Evolutionary conservation across 2,329 filamentous ascomycete species (phyloP), one percentile per base, ranked within the genome.

Genomic region (Fusarium siculi): DNA sequence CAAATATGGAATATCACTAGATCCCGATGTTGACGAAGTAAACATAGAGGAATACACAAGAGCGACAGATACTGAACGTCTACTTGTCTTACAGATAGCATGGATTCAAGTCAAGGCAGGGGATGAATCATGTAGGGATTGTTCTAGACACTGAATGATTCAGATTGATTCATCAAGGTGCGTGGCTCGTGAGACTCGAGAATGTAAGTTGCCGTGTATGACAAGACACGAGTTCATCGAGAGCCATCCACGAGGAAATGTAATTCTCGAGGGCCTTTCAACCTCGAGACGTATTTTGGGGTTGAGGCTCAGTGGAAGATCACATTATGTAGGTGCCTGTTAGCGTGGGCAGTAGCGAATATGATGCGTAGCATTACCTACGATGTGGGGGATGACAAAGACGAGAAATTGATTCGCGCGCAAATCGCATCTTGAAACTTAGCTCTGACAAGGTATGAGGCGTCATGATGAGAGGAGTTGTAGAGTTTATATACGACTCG

Each of bases 371-470:
- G 19, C 23, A 44, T 55, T 36, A 21, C 16, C 30, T 37, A n/a
- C 40, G 23, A 32, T 37, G 23, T 54, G 34, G 28, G 53, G 50
- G 73, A 76, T 75, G 65, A 77, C 73, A 77, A 75, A 75, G 39
- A 55, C 23, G 18, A 32, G 15, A 50, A 39, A 47, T 56, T 76
- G 69, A 77, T 77, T 77, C 65, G 75, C 43, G 72, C 50, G 50
- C 34, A 37, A 19, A n/a, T 54, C 40, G 53, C 34, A 44, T 59
- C 47, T 63, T 21, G 21, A 37, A 49, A 68, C 43, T 25, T 46
- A 36, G 42, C 18, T 19, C 15, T 34, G 46, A 37, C 19, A 15
- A 16, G 15, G 32, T 25, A 46, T 60, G 61, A 56, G 36, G 21
- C 50, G 23, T 68, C 56, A 68, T 68, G 56, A 63, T 49, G 42